A percentile compares a stretch with the other conserved stretches of the same genome.
phyloP scores from a whole-genome alignment of 2,329 filamentous ascomycete genomes.

The Neoascochyta sp. region DNA sequence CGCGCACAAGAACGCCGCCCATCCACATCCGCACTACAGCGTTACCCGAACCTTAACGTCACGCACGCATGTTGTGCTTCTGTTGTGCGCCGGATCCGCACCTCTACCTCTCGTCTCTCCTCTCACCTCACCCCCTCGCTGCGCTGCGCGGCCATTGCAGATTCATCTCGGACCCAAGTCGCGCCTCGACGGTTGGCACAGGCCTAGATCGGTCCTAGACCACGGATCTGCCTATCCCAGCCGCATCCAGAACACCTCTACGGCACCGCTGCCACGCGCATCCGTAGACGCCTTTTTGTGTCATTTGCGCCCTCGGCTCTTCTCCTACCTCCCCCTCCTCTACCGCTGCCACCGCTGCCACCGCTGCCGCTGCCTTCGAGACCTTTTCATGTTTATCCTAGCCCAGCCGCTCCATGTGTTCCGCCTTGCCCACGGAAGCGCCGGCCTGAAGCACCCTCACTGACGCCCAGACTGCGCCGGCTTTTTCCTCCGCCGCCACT shows the following conservation, averaged over 20 bases:
- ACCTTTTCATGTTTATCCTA: too few relatives aligned
- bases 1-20: conserved; percentile 1
- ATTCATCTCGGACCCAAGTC: too few relatives aligned
- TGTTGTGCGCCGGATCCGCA: conserved; percentile 3
- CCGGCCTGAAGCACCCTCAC: too few relatives aligned
- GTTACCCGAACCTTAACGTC: conserved; percentile 3
- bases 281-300: conserved; percentile 7
- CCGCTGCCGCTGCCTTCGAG: conserved; percentile 4
- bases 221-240: conserved; percentile 12
- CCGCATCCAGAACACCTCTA: conserved; percentile 11
- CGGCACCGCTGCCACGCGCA: conserved; percentile 11
- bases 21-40: conserved; percentile 5
- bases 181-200: too few relatives aligned
- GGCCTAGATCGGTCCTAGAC: conserved; percentile 14
- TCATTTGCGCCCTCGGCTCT: conserved; percentile 5
- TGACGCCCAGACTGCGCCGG: too few relatives aligned
- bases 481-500: too few relatives aligned
- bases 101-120: conserved; percentile 3
- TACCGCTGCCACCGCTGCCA: conserved; percentile 1
- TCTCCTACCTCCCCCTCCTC: conserved; percentile 1
- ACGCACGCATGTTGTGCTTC: conserved; percentile 4
- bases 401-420: too few relatives aligned
- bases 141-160: conserved; percentile 1
- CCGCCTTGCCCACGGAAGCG: too few relatives aligned
- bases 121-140: conserved; percentile 3